These are phyloP conservation scores for Vaucheria bursata DNA, from an alignment of 352 stramenopile genomes.

Conservation along the genomic window DNA sequence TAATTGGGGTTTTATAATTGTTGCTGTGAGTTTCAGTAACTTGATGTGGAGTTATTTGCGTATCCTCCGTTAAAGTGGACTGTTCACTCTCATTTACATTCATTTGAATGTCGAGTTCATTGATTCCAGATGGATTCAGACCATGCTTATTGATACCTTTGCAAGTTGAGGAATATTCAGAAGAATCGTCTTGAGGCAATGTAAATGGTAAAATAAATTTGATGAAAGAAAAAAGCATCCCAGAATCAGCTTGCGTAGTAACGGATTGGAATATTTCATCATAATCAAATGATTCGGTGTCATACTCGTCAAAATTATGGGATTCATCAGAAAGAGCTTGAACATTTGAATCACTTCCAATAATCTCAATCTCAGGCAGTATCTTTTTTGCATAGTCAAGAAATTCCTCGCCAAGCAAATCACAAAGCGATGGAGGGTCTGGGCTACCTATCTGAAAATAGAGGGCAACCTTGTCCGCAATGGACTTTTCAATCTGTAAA, in stretches of 20 bases:
- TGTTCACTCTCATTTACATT: background rate
- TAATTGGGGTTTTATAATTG: background rate
- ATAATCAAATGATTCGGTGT: no score
- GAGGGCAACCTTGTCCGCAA: no score
- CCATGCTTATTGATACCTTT: background rate
- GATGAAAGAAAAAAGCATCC: background rate
- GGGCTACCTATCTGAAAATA: background rate
- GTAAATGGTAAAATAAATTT: constrained; percentile 5
- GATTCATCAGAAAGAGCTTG: no score
- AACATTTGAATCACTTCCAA: no score
- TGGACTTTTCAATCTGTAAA: no score
- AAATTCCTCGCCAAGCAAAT: no score
- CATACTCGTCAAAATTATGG: no score
- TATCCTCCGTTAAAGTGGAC: background rate
- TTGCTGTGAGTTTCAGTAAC: background rate
- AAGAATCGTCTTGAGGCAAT: background rate
- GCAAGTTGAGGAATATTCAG: background rate
- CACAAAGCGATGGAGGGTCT: background rate
- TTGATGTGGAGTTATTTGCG: background rate
- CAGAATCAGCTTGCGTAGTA: no score
- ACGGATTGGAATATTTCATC: no score
- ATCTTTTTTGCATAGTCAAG: no score
- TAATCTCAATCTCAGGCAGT: no score
- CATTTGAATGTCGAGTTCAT: background rate
- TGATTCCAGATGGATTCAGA: background rate